A percentile compares a stretch with the other conserved stretches of the same genome.
Conservation (phyloP, 1,139 yeast species). For the Nakaseomyces uthaithaninus region DNA sequence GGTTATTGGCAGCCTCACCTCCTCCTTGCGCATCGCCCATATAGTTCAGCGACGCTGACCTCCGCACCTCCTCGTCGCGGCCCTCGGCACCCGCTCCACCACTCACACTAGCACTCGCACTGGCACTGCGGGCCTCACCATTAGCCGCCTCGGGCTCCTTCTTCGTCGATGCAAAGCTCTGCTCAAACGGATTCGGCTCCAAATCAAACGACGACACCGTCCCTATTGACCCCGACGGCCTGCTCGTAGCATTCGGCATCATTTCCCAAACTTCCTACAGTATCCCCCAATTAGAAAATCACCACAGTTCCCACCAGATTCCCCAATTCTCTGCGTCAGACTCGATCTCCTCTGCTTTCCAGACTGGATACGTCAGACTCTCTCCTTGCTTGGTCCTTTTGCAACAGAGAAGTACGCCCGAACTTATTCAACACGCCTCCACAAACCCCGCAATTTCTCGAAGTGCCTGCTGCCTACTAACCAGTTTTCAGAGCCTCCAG, state of each 20-base stretch:
- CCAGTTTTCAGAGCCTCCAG: too few species aligned
- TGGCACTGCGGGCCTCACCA: background rate
- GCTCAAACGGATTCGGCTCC: constrained; percentile 94
- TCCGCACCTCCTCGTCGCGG: background rate
- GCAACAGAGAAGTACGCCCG: too few species aligned
- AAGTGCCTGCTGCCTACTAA: too few species aligned
- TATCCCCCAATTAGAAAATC: too few species aligned
- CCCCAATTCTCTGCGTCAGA: too few species aligned
- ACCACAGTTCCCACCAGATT: too few species aligned
- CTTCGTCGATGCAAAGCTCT: constrained; percentile 65
- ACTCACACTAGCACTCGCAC: constrained; percentile 4
- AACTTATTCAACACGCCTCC: too few species aligned
- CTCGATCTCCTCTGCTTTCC: too few species aligned
- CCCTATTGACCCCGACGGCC: constrained; percentile 6
- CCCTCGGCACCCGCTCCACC: background rate
- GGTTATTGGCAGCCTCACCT: constrained; percentile 9
- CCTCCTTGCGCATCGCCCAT: background rate
- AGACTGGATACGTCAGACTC: too few species aligned
- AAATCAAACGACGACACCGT: constrained; percentile 46
- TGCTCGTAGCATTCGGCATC: constrained; percentile 2
- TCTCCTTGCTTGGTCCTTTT: too few species aligned
- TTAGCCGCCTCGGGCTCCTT: constrained; percentile 7
- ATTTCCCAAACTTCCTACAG: too few species aligned
- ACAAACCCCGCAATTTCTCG: too few species aligned
- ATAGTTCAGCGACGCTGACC: constrained; percentile 5